Evolutionary conservation across 305 asterid species (phyloP), one percentile per base, ranked within the genome.

Genomic region (Solanum hybrid): DNA sequence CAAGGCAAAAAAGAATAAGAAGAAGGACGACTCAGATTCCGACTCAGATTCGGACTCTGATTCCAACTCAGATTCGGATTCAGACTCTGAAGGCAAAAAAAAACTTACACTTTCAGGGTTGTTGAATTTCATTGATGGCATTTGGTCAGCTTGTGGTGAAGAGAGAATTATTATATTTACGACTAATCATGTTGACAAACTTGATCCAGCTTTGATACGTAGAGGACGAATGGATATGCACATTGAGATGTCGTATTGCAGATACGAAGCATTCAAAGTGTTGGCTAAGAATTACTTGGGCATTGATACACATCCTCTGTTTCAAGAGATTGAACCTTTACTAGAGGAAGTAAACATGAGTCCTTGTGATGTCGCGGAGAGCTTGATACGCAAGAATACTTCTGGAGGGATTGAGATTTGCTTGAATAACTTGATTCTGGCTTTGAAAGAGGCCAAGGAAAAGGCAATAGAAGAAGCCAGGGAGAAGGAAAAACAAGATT

Each of bases 201-300:
- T 91, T 26, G 92, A 91, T 76, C 91, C 92, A 4, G 91, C 90
- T 4, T 56, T 91, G 79, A 91, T 89, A 69, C 91, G 91, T 13
- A 51, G 90, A 34, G 91, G 92, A 71, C 90, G 92, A 10, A 88
- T 88, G 90, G 90, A 88, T 40, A 88, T 56, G 71, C 90, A 88
- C 72, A 88, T 88, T 35, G 87, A 88, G 45, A 34, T 88, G 87
- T 88, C 80, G 4, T 88, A 88, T 79, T 88, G 90, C 38, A 60
- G 80, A 60, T 88, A 51, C 75, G 88, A 88, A 80, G 88, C 88
- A 64, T 88, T 88, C 66, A 88, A 88, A 29, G 88, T 88, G 11
- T 6, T 88, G 42, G 79, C 79, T 7, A 88, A 64, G 77, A 88
- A 88, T 72, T 88, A 77, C 27, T 64, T 78, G 26, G 37, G 34